These are phyloP conservation scores for Colletotrichum abscissum DNA, from an alignment of 2,329 filamentous ascomycete species.

Conservation along the genomic window DNA sequence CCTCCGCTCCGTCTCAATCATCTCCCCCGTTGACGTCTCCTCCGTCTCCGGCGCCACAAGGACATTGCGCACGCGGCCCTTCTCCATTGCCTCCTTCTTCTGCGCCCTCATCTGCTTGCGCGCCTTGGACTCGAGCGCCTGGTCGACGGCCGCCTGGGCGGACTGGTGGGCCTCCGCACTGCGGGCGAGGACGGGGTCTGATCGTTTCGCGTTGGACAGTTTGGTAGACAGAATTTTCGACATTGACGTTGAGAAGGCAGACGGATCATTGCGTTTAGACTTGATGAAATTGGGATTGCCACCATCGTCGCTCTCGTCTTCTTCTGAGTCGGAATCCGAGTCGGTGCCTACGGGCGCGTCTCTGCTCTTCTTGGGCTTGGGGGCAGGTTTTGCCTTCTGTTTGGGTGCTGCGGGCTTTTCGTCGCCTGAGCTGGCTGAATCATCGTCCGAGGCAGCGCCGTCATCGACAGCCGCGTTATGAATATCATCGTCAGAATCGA, in stretches of 20 bases:
- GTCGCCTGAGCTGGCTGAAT: conserved; percentile 49
- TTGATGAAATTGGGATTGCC: conserved; percentile 57
- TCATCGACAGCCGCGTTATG: conserved; percentile 65
- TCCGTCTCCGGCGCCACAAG: conserved; percentile 66
- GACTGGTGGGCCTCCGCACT: conserved; percentile 80
- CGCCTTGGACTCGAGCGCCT: conserved; percentile 84
- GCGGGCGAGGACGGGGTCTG: conserved; percentile 91
- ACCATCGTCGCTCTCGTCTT: conserved; percentile 44
- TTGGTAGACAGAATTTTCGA: conserved; percentile 94
- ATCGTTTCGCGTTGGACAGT: conserved; percentile 81
- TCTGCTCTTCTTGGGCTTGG: conserved; percentile 38
- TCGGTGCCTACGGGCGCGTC: conserved; percentile 37
- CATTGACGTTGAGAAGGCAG: conserved; percentile 91
- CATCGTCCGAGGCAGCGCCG: conserved; percentile 51
- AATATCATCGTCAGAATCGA: conserved; percentile 69
- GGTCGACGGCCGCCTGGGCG: conserved; percentile 78
- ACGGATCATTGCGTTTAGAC: conserved; percentile 91
- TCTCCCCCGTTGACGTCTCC: conserved; percentile 61
- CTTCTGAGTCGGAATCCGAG: conserved; percentile 46
- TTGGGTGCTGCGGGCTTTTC: conserved; percentile 45
- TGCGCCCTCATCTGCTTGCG: conserved; percentile 82
- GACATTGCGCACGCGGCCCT: conserved; percentile 89
- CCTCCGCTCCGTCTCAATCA: conserved; percentile 79
- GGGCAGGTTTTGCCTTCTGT: conserved; percentile 39
- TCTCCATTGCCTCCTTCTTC: conserved; percentile 82